Evolutionary conservation across 441 rosid species (phyloP), one percentile per base, ranked within the genome.

Genomic region (Bruguiera hainesii): DNA sequence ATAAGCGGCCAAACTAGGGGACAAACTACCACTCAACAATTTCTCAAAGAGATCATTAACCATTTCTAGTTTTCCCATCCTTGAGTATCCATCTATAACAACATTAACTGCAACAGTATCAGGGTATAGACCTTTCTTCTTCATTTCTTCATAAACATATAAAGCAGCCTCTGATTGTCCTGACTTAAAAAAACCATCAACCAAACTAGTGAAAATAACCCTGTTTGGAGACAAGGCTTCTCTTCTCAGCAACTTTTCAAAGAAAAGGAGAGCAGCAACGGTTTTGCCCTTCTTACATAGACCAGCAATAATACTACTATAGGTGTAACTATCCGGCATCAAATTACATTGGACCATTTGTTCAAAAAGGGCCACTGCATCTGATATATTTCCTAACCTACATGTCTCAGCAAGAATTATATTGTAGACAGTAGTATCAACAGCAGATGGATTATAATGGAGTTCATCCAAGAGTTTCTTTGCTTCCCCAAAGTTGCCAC

Each of bases 121-220:
- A 67, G 82, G 84, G 64, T 46, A n/a, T 60, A 78, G 63, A 28
- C 83, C 80, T 64, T 75, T 79, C 23, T 76, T 78, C 72, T 73
- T 77, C 87, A 87, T 83, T 75, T 81, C 81, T 63, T 83, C 79
- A 33, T 61, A 75, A 35, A 86, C 58, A 70, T 79, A 76, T 63
- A 77, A 39, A 52, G 86, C 97, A 59, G 76, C 84, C 77, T 69
- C 83, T 63, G 81, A 66, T 62, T 83, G 93, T 64, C 91, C 96
- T 65, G 73, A 83, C 87, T 85, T 90, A 76, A 86, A 86, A 72
- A 90, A 75, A 67, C 91, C 87, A 68, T 89, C 87, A 72, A 86
- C 66, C 72, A 93, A 80, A 76, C 86, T 83, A 9, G 97, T 86
- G 73, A 83, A 84, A 33, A 80, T 68, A 65, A 75, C 84, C 69